Percentiles rank a stretch among this genome's conserved stretches.
Evolutionary conservation across 192 early-diverging fungal species (phyloP).

Genomic region (Umbelopsis ramanniana): DNA sequence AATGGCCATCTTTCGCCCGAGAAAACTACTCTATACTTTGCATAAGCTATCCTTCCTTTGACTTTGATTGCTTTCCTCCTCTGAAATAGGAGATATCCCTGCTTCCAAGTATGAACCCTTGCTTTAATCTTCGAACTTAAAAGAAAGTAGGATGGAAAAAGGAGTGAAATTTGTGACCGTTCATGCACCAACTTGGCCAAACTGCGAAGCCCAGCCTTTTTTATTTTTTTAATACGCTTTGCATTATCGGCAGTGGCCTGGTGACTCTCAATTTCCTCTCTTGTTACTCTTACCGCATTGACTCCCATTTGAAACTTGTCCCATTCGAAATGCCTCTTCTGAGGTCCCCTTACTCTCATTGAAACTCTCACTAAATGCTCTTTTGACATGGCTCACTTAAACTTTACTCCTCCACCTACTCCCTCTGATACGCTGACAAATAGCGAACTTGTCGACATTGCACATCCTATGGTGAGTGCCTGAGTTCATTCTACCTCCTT

Average conservation of each 20-base stretch:
- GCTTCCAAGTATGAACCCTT: too few species aligned
- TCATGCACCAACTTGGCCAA: neutral
- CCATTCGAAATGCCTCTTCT: conserved; percentile 12
- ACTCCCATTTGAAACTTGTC: neutral
- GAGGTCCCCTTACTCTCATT: conserved; percentile 21
- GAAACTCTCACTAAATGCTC: neutral
- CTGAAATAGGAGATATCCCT: too few species aligned
- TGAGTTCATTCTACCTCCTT: too few species aligned
- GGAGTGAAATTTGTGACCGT: neutral
- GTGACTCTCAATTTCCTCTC: neutral
- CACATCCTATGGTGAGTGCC: conserved; percentile 16
- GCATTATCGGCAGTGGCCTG: neutral
- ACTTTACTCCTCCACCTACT: conserved; percentile 23
- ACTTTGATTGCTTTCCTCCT: too few species aligned
- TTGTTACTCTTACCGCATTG: neutral
- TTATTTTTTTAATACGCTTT: too few species aligned
- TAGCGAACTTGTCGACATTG: neutral
- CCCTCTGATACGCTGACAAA: neutral
- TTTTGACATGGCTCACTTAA: conserved; percentile 11
- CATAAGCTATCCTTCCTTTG: too few species aligned
- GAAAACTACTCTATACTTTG: too few species aligned
- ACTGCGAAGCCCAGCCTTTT: too few species aligned
- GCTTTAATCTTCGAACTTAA: neutral
- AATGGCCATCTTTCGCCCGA: too few species aligned
- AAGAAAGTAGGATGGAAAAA: neutral